These are phyloP conservation scores for Cryphonectria naterciae DNA, from an alignment of 2,329 filamentous ascomycete species.

Conservation along the genomic window DNA sequence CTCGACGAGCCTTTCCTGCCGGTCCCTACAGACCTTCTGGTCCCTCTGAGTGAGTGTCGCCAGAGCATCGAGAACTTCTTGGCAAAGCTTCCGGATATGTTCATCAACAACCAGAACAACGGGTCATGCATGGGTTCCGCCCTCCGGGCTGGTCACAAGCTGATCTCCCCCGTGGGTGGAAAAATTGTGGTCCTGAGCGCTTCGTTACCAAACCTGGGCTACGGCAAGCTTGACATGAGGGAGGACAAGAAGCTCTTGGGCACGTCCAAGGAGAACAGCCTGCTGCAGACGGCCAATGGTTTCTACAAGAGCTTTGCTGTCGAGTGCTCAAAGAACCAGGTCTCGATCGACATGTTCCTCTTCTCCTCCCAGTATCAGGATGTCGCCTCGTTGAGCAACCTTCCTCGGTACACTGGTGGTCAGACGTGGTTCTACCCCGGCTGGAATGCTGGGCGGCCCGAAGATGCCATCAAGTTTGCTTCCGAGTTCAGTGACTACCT, in stretches of 20 bases:
- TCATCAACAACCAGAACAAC: slow-evolving; percentile 88
- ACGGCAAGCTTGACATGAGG: slow-evolving; percentile 87
- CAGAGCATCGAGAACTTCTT: slow-evolving; percentile 92
- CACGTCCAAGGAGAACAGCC: slow-evolving; percentile 84
- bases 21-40: slow-evolving; percentile 87
- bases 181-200: slow-evolving; percentile 93
- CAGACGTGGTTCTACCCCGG: slow-evolving; percentile 99
- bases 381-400: slow-evolving; percentile 92
- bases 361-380: slow-evolving; percentile 97
- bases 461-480: slow-evolving; percentile 97
- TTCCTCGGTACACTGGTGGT: slow-evolving; percentile 93
- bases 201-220: slow-evolving; percentile 85
- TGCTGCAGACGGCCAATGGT: slow-evolving; percentile 89
- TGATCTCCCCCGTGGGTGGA: slow-evolving; percentile 91
- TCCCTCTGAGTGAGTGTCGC: slow-evolving; percentile 85
- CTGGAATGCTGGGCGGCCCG: slow-evolving; percentile 91
- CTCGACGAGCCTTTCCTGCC: slow-evolving; percentile 96
- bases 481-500: slow-evolving; percentile 96
- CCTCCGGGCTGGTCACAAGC: slow-evolving; percentile 88
- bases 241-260: slow-evolving; percentile 96
- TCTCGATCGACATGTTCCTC: slow-evolving; percentile 97
- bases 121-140: slow-evolving; percentile 95
- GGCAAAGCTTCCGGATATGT: slow-evolving; percentile 91
- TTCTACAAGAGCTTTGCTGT: slow-evolving; percentile 99
- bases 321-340: slow-evolving; percentile 98